Conservation (phyloP, 2,329 filamentous ascomycete species). For the Ceratocystis albifundus region DNA sequence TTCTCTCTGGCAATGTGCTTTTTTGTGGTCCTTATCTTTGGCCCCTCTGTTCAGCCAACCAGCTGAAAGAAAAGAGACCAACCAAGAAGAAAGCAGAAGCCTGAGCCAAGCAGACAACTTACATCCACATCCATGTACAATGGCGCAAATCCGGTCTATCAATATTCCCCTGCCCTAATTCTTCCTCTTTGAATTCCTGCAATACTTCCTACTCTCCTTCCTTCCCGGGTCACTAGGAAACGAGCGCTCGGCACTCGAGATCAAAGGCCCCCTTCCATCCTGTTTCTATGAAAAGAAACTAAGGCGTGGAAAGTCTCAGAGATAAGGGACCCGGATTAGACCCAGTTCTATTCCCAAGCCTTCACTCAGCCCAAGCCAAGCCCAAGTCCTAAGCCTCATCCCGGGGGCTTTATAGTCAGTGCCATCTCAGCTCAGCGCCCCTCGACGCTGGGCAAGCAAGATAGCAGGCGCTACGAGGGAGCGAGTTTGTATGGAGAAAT, state of each 20-base stretch:
- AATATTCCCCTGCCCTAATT: not conserved
- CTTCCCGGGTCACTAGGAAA: not conserved
- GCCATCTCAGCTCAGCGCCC: not conserved
- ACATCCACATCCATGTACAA: not conserved
- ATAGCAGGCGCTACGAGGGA: not conserved
- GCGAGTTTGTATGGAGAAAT: not conserved
- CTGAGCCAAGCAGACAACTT: constrained; percentile 3
- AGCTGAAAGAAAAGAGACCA: constrained; percentile 6
- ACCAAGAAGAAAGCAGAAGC: not conserved
- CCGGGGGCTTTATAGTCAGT: not conserved
- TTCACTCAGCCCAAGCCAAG: not conserved
- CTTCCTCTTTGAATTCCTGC: not conserved
- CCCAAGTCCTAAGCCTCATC: not conserved
- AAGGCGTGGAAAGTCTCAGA: constrained; percentile 15
- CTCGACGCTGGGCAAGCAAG: not conserved
- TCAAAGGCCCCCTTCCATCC: not conserved
- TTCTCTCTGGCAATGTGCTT: not conserved
- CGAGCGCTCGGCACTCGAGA: constrained; percentile 2
- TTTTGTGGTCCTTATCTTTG: constrained; percentile 1
- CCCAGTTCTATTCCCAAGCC: constrained; percentile 4
- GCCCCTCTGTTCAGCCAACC: not conserved
- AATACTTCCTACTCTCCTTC: not conserved
- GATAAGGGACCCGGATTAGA: constrained; percentile 17
- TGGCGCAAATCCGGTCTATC: constrained; percentile 2
- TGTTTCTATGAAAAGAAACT: constrained; percentile 22